These are phyloP conservation scores for Alternaria sp. DNA, from an alignment of 2,329 filamentous ascomycete species.

Conservation along the genomic window DNA sequence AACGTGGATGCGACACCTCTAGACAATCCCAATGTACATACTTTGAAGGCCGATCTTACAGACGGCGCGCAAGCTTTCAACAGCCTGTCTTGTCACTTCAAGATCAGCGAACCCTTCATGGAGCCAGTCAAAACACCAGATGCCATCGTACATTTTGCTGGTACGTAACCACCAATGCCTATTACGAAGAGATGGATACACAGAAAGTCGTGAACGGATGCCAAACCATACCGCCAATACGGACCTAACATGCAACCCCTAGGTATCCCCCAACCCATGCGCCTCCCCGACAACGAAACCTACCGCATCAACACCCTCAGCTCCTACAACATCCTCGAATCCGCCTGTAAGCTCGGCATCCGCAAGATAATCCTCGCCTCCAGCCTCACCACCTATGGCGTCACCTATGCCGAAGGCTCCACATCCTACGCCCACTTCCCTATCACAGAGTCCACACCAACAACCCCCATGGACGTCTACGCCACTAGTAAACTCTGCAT, in stretches of 20 bases:
- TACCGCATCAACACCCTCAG: constrained; percentile 55
- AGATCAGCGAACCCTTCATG: constrained; percentile 55
- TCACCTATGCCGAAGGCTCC: constrained; percentile 65
- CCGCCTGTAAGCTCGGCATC: constrained; percentile 67
- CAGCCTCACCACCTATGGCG: constrained; percentile 67
- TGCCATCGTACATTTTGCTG: constrained; percentile 68
- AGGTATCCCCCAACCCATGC: constrained; percentile 63
- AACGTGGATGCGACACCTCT: constrained; percentile 62
- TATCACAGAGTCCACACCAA: constrained; percentile 65
- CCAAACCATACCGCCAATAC: not conserved
- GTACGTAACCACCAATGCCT: constrained; percentile 43
- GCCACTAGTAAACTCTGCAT: constrained; percentile 67
- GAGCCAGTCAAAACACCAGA: constrained; percentile 56
- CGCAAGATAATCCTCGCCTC: constrained; percentile 69
- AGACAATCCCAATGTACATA: constrained; percentile 58
- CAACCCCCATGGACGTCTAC: constrained; percentile 68
- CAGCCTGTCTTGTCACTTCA: constrained; percentile 64
- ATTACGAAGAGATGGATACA: not conserved
- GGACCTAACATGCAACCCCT: not conserved
- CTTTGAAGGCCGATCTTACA: constrained; percentile 64
- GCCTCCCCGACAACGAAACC: constrained; percentile 67
- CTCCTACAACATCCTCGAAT: constrained; percentile 68
- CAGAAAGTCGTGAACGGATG: not conserved
- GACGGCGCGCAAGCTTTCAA: constrained; percentile 65
- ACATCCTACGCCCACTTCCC: constrained; percentile 65